A percentile compares a stretch with the other conserved stretches of the same genome.
Evolutionary conservation across 2,329 filamentous ascomycete species (phyloP).

Genomic region (Metarhizium anisopliae): DNA sequence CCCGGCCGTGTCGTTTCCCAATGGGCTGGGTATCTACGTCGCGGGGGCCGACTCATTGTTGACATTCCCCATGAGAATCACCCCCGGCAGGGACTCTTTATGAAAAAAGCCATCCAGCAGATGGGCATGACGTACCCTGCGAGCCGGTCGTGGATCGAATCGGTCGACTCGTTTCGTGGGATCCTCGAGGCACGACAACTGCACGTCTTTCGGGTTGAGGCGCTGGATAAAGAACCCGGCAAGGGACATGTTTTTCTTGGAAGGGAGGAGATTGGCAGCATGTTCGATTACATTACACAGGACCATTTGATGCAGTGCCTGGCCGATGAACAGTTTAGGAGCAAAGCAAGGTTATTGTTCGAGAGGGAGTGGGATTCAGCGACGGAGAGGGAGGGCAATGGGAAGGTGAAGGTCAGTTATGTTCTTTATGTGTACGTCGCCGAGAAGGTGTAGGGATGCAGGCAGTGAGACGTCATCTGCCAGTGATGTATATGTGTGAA

Average conservation of each 20-base stretch:
- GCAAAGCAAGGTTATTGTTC: slow-evolving; percentile 17
- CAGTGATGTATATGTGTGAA: too few relatives aligned
- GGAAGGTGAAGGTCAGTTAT: neutral
- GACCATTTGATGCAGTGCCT: slow-evolving; percentile 8
- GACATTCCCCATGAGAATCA: neutral
- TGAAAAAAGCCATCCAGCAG: neutral
- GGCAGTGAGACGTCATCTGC: too few relatives aligned
- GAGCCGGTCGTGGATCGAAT: slow-evolving; percentile 17
- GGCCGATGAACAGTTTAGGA: slow-evolving; percentile 13
- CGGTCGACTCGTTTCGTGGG: slow-evolving; percentile 16
- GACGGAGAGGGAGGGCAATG: neutral
- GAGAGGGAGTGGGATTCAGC: slow-evolving; percentile 18
- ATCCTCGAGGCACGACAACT: slow-evolving; percentile 20
- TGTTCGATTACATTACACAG: slow-evolving; percentile 17
- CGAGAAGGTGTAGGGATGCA: neutral
- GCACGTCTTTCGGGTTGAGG: slow-evolving; percentile 15
- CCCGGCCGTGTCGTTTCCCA: slow-evolving; percentile 13
- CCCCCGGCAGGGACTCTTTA: neutral
- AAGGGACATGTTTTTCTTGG: slow-evolving; percentile 13
- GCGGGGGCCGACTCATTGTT: neutral
- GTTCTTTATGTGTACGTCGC: neutral
- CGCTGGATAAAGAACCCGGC: slow-evolving; percentile 18
- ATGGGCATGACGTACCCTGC: slow-evolving; percentile 11
- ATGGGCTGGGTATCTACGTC: slow-evolving; percentile 20
- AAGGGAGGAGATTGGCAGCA: slow-evolving; percentile 18